A percentile compares a stretch with the other conserved stretches of the same genome.
phyloP scores from a whole-genome alignment of 192 early-diverging fungal species.

The Spizellomyces punctatus region DNA sequence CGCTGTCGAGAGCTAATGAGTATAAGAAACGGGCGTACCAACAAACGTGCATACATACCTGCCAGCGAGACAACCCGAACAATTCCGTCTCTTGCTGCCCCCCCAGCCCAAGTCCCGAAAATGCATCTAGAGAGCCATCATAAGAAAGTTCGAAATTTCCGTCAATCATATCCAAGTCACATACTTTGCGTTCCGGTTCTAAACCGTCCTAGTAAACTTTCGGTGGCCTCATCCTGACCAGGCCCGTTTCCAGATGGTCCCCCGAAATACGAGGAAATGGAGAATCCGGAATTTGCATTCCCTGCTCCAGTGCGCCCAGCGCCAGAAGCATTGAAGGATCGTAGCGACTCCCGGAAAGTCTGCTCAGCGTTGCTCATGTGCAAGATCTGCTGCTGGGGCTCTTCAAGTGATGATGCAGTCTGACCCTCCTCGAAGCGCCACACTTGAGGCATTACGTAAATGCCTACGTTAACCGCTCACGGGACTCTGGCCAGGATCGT shows the following conservation, averaged over 20 bases:
- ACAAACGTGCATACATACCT: conserved; percentile 19
- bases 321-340: conserved; percentile 30
- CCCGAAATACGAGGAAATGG: neutral
- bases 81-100: conserved; percentile 39
- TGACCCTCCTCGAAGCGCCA: no score
- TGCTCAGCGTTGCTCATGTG: conserved; percentile 18
- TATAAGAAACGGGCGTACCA: no score
- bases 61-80: conserved; percentile 46
- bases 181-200: conserved; percentile 42
- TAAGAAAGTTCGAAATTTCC: neutral
- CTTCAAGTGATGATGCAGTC: no score
- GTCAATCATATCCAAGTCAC: neutral
- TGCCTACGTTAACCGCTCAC: no score
- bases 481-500: no score
- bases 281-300: conserved; percentile 4
- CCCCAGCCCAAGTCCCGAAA: conserved; percentile 35
- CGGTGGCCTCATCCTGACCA: conserved; percentile 25
- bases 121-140: conserved; percentile 22
- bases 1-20: conserved; percentile 20
- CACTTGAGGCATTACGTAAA: no score
- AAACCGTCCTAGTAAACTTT: conserved; percentile 40
- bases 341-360: conserved; percentile 31
- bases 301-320: conserved; percentile 10
- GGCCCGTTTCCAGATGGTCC: neutral
- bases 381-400: neutral